Evolutionary conservation across 176 grass and related monocot genomes (phyloP).

Genomic region (Guadua angustifolia): DNA sequence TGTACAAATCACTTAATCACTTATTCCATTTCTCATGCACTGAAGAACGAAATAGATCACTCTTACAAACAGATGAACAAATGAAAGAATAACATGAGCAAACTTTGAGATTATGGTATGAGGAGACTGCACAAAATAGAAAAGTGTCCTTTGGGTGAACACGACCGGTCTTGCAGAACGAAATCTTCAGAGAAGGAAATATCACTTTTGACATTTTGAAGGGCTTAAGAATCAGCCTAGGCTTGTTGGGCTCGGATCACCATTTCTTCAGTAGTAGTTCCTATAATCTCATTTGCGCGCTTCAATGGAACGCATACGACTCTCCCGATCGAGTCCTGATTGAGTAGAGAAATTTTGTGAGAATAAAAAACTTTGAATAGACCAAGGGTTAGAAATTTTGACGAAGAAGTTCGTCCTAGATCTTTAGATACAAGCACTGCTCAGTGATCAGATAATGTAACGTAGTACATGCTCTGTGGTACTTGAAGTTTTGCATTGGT

Average conservation of each 20-base stretch:
- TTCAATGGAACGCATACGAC: slow-evolving; percentile 73
- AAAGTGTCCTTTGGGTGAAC: neutral
- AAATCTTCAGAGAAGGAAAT: neutral
- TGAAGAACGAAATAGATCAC: neutral
- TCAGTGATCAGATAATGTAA: neutral
- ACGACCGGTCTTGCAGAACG: neutral
- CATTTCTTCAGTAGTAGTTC: slow-evolving; percentile 86
- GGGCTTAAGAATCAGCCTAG: slow-evolving; percentile 28
- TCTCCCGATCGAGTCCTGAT: slow-evolving; percentile 73
- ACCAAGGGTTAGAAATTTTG: neutral
- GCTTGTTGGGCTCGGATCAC: slow-evolving; percentile 69
- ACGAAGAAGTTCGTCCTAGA: neutral
- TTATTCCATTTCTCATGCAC: slow-evolving; percentile 3
- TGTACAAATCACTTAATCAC: neutral
- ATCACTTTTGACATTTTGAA: neutral
- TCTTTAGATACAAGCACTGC: neutral
- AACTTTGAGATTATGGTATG: neutral
- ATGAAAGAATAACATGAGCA: slow-evolving; percentile 21
- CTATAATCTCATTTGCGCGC: slow-evolving; percentile 88
- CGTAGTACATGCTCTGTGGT: neutral
- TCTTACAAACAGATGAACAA: slow-evolving; percentile 25
- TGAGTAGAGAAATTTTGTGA: slow-evolving; percentile 6
- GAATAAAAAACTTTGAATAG: neutral
- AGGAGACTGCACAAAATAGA: neutral
- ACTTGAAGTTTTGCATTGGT: neutral